Base-by-base conservation (phyloP, 169 alveolate genomes). In the Condylostoma magnum region DNA sequence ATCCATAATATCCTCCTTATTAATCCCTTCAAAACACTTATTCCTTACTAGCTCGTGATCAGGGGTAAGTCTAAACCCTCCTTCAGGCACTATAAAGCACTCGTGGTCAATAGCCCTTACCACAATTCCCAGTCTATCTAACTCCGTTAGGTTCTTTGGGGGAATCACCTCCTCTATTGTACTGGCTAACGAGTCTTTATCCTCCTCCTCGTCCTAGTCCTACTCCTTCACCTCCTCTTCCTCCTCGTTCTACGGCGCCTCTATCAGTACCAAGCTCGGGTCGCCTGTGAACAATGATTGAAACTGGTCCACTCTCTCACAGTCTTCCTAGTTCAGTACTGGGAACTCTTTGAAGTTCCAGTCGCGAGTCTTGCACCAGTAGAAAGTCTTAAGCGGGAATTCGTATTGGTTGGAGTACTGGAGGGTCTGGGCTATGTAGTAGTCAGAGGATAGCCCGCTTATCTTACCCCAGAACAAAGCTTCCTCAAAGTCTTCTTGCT, bases 71-170 rank as follows among this genome's bases (percentile, higher is more conserved):
- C 86, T 81, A 34, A 80, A 84, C 4, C 93, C 84, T 2, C 95
- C 95, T 34, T 77, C 79, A 6, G 96, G 95, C 0, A 83, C 83
- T 2, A 89, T 65, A 3, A 77, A 38, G 36, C 94, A 87, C 46
- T 92, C 96, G 63, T 82, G 81, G 56, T 92, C 95, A 69, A 92
- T 92, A 34, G 92, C 92, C 56, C 87, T 75, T 0, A 92, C 93
- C 0, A 86, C 80, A 75, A 82, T 84, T 12, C 91, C 79, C 41
- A 92, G 80, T 76, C 94, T 82, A 55, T 86, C 92, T 18, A 84
- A 74, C 69, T 92, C 97, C 0, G 89, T 66, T 28, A 83, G 76
- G 54, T 78, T 60, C 46, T 69, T 76, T 0, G 84, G 82, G 8
- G 78, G 80, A 41, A 60, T 53, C 44, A 58, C 58, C 36, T 54